Evolutionary conservation across 441 rosid species (phyloP).

Genomic region (Populus trichocarpa): DNA sequence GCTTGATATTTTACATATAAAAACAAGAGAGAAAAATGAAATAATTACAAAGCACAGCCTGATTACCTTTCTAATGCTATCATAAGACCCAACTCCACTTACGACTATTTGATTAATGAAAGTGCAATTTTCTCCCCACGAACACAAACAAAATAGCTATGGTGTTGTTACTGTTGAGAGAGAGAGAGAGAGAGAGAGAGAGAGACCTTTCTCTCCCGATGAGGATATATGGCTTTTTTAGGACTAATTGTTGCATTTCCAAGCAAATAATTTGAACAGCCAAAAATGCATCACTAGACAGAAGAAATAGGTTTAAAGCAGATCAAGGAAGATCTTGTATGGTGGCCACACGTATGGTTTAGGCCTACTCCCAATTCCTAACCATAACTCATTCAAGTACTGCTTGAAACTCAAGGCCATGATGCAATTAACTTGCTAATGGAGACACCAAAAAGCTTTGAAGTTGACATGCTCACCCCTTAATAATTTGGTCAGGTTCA

Average conservation of each 20-base stretch:
- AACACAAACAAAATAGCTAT: background rate
- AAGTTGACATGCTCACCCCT: slow-evolving; percentile 33
- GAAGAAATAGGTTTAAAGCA: background rate
- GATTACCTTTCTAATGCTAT: background rate
- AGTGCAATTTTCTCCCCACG: background rate
- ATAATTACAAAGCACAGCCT: background rate
- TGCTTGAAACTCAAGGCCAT: background rate
- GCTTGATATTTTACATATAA: background rate
- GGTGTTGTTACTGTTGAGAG: background rate
- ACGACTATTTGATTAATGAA: background rate
- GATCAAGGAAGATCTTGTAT: background rate
- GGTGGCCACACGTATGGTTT: background rate
- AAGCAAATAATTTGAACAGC: too few species aligned
- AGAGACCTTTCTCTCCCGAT: background rate
- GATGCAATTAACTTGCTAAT: slow-evolving; percentile 13
- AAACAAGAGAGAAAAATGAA: background rate
- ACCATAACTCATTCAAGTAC: background rate
- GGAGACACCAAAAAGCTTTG: slow-evolving; percentile 31
- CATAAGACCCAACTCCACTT: background rate
- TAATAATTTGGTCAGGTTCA: slow-evolving; percentile 28
- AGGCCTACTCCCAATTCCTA: background rate
- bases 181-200: background rate
- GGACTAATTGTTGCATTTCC: background rate
- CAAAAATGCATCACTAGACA: background rate
- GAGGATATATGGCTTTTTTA: background rate